Conservation (phyloP, 768 basidiomycete genomes). For the Russula sp. region DNA sequence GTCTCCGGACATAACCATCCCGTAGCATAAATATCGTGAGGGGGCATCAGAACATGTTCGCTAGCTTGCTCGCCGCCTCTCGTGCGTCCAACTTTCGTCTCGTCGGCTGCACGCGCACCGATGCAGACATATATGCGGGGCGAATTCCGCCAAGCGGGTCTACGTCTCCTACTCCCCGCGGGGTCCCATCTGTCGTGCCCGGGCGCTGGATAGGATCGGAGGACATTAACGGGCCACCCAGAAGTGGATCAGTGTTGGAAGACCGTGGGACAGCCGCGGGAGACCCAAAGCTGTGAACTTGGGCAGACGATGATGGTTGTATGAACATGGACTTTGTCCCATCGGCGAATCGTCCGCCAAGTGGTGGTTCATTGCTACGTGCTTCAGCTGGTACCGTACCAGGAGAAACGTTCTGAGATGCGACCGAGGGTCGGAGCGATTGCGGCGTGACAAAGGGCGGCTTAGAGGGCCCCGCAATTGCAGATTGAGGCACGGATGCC, state of each 20-base stretch:
- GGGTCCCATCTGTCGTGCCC: constrained; percentile 21
- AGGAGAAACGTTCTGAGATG: constrained; percentile 35
- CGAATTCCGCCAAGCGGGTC: constrained; percentile 65
- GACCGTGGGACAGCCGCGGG: constrained; percentile 8
- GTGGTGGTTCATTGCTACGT: constrained; percentile 46
- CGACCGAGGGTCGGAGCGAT: constrained; percentile 34
- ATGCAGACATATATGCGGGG: constrained; percentile 65
- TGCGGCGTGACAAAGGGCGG: constrained; percentile 6
- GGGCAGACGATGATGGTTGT: constrained; percentile 42
- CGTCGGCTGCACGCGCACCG: constrained; percentile 69
- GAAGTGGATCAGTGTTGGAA: constrained; percentile 26
- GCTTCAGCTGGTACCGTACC: constrained; percentile 35
- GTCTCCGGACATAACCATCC: constrained; percentile 4
- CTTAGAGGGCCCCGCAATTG: constrained; percentile 55
- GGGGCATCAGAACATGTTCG: constrained; percentile 70
- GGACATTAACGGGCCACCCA: constrained; percentile 20
- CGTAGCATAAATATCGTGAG: constrained; percentile 1
- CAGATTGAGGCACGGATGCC: constrained; percentile 43
- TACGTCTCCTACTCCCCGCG: constrained; percentile 35
- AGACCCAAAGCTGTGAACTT: background rate
- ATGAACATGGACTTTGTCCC: constrained; percentile 83
- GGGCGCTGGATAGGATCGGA: constrained; percentile 26
- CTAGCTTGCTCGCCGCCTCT: constrained; percentile 85
- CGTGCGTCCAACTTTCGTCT: constrained; percentile 76
- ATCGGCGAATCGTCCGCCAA: constrained; percentile 65